A percentile compares a stretch with the other conserved stretches of the same genome.
phyloP scores from a whole-genome alignment of 2,329 filamentous ascomycete species.

The Calonectria hawksworthii region DNA sequence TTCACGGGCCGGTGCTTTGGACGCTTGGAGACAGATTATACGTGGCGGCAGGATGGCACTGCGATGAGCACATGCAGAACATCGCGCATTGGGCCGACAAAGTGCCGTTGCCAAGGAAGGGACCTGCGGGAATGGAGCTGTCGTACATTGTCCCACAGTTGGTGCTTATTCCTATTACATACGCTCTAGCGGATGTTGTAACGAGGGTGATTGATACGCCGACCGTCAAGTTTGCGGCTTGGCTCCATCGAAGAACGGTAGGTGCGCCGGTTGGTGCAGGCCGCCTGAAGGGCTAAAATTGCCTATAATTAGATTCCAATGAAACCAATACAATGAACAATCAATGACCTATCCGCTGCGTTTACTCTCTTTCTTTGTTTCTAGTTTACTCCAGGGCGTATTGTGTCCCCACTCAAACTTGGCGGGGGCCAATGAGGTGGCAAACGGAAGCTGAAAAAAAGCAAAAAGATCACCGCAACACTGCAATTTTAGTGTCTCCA shows the following conservation, averaged over 20 bases:
- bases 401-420: no score
- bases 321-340: no score
- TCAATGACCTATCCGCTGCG: no score
- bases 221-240: conserved; percentile 68
- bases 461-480: no score
- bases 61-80: conserved; percentile 61
- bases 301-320: neutral
- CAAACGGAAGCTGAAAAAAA: no score
- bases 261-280: conserved; percentile 29
- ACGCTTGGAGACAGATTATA: conserved; percentile 75
- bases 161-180: conserved; percentile 70
- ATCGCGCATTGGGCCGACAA: conserved; percentile 70
- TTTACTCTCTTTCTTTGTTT: no score
- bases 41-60: conserved; percentile 69
- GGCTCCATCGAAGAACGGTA: conserved; percentile 67
- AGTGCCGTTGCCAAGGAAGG: conserved; percentile 66
- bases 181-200: conserved; percentile 70
- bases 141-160: conserved; percentile 72
- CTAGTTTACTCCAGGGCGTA: no score
- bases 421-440: no score
- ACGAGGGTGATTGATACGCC: conserved; percentile 72
- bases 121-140: conserved; percentile 73
- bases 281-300: conserved; percentile 33
- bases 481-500: neutral
- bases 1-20: conserved; percentile 74